Base-by-base conservation (phyloP, 352 stramenopile genomes). In the Phytopythium cucurbitacearum region DNA sequence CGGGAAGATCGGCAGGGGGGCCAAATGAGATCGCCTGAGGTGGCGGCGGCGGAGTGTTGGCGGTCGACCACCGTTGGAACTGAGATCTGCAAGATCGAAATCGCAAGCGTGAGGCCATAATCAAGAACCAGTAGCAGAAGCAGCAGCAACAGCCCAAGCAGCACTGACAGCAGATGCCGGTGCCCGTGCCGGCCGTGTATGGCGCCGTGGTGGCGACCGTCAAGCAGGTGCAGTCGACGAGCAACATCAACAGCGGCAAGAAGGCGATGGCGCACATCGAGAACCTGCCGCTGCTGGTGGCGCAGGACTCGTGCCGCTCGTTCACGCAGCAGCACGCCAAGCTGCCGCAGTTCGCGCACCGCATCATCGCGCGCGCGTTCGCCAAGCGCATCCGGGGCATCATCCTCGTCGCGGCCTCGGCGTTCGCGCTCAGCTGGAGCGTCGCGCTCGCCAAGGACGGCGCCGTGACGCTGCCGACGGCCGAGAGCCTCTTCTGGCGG, bases 401-500 rank as follows among this genome's bases (percentile, higher is more conserved):
- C 53, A 56, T 71, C 12, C 50, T 87, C 35, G 76, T 88, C 13
- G 66, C 66, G 9, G 64, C 61, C 7, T 86, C 80, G 36, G 76
- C 77, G 11, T 65, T 89, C 51, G 65, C 78, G 41, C 73, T 74
- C 53, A 89, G 77, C 40, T 66, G 82, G 51, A 74, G 87, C 50
- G 71, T 75, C 21, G 71, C 65, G 11, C 62, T 87, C n/a, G 65
- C 82, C 62, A 85, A 87, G 56, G 75, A 72, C 37, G 67, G 64
- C 38, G 62, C 65, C 8, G 63, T 71, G 38, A 70, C 68, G n/a
- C 64, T 91, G 55, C 62, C 75, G 37, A 67, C 69, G 11, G 76
- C 85, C 55, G 77, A 91, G 55, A 76, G 62, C 15, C 61, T 89
- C 46, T 91, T 87, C 54, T 91, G 77, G 77, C 75, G 73, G 11